These are phyloP conservation scores for Blyttiomyces sp. DNA, from an alignment of 371 early-diverging fungal species.

Conservation along the genomic window DNA sequence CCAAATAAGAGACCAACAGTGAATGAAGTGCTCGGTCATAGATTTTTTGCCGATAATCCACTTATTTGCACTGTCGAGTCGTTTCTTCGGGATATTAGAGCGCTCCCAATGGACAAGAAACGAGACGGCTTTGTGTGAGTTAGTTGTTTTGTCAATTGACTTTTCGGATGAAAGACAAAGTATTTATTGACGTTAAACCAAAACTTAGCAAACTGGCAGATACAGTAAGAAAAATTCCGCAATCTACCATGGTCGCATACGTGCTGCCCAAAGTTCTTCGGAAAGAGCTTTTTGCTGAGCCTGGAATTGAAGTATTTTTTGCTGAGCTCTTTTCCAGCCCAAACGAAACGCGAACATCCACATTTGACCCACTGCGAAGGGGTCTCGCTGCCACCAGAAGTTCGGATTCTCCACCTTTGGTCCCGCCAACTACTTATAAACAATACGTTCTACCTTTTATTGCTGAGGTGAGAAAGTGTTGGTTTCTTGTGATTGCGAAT, in stretches of 20 bases:
- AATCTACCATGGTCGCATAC: conserved; percentile 19
- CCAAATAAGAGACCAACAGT: conserved; percentile 13
- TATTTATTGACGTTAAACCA: background rate
- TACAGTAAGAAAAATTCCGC: conserved; percentile 17
- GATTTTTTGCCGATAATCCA: conserved; percentile 26
- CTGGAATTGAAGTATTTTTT: conserved; percentile 26
- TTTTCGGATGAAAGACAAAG: background rate
- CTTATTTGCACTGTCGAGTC: conserved; percentile 23
- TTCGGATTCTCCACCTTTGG: conserved; percentile 1
- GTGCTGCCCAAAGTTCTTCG: conserved; percentile 29
- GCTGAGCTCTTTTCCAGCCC: conserved; percentile 21
- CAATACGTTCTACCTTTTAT: conserved; percentile 32
- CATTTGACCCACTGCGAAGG: background rate
- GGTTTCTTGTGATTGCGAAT: background rate
- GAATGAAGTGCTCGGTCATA: conserved; percentile 6
- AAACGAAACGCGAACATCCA: no score
- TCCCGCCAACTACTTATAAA: conserved; percentile 11
- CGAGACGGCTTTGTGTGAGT: conserved; percentile 18
- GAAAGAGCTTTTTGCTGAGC: conserved; percentile 27
- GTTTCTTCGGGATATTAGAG: conserved; percentile 28
- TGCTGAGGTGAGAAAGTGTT: conserved; percentile 1
- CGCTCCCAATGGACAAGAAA: conserved; percentile 17
- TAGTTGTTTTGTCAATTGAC: background rate
- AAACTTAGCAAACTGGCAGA: conserved; percentile 9
- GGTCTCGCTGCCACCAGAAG: background rate